Conservation (phyloP, 1,284 basidiomycete species). For the Ganoderma resinaceum region DNA sequence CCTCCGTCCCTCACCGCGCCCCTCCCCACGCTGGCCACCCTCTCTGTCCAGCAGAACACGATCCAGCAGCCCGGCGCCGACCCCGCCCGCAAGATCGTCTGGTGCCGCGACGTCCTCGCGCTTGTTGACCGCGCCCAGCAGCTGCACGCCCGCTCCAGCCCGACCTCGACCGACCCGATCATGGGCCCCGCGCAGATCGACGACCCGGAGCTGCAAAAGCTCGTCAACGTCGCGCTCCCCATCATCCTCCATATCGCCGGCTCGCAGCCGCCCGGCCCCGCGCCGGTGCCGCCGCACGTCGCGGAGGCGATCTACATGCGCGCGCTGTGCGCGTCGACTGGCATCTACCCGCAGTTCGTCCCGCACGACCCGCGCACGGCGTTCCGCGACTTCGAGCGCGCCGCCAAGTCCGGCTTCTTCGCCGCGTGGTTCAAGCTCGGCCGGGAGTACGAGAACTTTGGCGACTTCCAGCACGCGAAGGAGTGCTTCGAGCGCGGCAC, state of each 20-base stretch:
- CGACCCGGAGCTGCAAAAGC: conserved; percentile 66
- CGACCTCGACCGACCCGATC: conserved; percentile 44
- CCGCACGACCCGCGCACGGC: conserved; percentile 78
- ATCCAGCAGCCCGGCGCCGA: conserved; percentile 61
- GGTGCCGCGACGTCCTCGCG: conserved; percentile 83
- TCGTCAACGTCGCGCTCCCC: conserved; percentile 72
- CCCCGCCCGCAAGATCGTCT: conserved; percentile 67
- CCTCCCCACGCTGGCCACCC: conserved; percentile 63
- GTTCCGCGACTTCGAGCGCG: conserved; percentile 87
- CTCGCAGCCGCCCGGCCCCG: conserved; percentile 37
- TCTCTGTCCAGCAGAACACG: conserved; percentile 52
- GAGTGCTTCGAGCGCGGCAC: conserved; percentile 37
- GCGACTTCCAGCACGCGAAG: conserved; percentile 54
- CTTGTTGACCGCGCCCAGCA: conserved; percentile 72
- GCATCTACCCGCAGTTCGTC: conserved; percentile 67
- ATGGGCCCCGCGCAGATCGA: conserved; percentile 61
- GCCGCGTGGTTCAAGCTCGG: conserved; percentile 91
- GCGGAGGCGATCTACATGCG: conserved; percentile 81
- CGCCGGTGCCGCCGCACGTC: conserved; percentile 57
- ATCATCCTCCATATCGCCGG: conserved; percentile 63
- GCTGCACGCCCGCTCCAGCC: conserved; percentile 48
- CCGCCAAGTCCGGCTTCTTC: conserved; percentile 76
- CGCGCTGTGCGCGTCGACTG: conserved; percentile 75
- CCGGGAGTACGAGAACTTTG: conserved; percentile 90
- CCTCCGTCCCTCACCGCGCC: conserved; percentile 67